These are phyloP conservation scores for Inga laurina DNA, from an alignment of 306 rosid genomes.

Conservation along the genomic window DNA sequence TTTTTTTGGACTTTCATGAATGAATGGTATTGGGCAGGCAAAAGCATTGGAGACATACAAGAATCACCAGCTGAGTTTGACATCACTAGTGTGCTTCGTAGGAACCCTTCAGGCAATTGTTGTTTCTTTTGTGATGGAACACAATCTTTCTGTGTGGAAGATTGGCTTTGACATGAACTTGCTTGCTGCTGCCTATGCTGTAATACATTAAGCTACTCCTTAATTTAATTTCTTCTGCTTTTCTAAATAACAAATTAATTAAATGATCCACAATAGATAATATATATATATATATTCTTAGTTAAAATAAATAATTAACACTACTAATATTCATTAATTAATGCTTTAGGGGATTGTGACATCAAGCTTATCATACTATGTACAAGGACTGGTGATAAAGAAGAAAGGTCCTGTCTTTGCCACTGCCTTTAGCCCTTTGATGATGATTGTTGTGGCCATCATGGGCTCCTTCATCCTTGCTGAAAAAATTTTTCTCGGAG, in stretches of 20 bases:
- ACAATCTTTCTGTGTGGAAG: conserved; percentile 64
- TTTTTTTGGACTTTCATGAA: not conserved
- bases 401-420: conserved; percentile 89
- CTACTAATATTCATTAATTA: not conserved
- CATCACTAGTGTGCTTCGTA: conserved; percentile 68
- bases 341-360: conserved; percentile 68
- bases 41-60: conserved; percentile 78
- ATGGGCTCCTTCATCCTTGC: conserved; percentile 78
- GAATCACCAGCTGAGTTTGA: conserved; percentile 76
- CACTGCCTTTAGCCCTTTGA: conserved; percentile 92
- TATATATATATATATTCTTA: not conserved
- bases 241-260: no score
- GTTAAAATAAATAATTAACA: not conserved
- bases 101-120: conserved; percentile 78
- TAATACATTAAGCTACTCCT: conserved; percentile 38
- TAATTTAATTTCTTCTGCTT: not conserved
- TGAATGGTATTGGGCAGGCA: conserved; percentile 46
- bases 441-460: conserved; percentile 89
- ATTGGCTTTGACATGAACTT: conserved; percentile 92
- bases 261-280: no score
- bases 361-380: conserved; percentile 78
- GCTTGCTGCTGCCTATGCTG: conserved; percentile 91
- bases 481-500: conserved; percentile 78
- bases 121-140: conserved; percentile 74
- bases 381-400: conserved; percentile 86